Evolutionary conservation across 2,329 filamentous ascomycete genomes (phyloP).

Genomic region (Catunica adiposa): DNA sequence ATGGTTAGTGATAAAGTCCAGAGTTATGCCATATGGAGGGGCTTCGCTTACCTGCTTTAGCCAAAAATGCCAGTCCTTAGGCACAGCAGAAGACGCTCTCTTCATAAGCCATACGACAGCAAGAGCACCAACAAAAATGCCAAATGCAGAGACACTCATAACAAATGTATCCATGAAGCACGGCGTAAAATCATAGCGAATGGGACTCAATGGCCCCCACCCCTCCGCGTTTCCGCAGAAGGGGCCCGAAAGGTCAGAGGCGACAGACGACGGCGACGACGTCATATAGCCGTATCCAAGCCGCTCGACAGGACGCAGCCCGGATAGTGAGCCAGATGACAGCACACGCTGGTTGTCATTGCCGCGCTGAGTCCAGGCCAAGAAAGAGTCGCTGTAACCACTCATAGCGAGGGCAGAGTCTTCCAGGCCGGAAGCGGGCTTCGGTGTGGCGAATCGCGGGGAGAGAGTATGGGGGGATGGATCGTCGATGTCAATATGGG

Average conservation of each 20-base stretch:
- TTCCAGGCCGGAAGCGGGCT: conserved; percentile 5
- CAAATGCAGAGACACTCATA: conserved; percentile 58
- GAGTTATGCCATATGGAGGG: neutral
- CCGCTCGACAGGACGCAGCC: conserved; percentile 33
- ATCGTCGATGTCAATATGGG: neutral
- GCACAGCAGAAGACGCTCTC: conserved; percentile 48
- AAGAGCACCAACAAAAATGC: conserved; percentile 57
- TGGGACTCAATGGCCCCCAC: conserved; percentile 82
- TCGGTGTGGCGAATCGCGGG: neutral
- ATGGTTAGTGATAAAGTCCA: neutral
- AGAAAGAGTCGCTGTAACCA: conserved; percentile 13
- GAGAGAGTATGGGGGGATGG: neutral
- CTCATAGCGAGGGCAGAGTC: conserved; percentile 6
- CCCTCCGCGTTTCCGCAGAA: conserved; percentile 82
- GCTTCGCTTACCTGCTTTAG: conserved; percentile 56
- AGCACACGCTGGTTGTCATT: conserved; percentile 29
- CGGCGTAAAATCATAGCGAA: conserved; percentile 85
- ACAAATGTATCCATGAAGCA: conserved; percentile 94
- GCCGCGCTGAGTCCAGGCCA: conserved; percentile 15
- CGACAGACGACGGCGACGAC: conserved; percentile 14
- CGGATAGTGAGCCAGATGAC: conserved; percentile 44
- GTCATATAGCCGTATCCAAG: conserved; percentile 44
- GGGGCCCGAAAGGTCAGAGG: conserved; percentile 42
- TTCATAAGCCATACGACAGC: conserved; percentile 67
- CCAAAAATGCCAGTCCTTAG: conserved; percentile 87